Base-by-base conservation (phyloP, 2,329 filamentous ascomycete species). In the Colletotrichum gloeosporioides region DNA sequence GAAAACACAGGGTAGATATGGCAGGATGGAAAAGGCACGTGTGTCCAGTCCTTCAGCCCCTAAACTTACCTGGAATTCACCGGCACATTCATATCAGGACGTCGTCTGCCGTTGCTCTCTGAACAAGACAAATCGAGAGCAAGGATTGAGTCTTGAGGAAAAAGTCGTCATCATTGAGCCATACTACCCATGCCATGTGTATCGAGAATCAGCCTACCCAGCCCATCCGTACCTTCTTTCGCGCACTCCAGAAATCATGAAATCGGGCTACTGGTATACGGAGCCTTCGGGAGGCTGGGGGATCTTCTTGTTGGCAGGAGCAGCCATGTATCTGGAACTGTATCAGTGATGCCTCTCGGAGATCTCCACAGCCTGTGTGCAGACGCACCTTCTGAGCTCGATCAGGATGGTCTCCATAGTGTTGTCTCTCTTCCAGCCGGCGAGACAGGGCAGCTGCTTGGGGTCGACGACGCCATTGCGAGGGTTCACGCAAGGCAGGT, bases 351-450 rank as follows among this genome's bases (percentile, higher is more conserved):
- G 22, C 61, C 70, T 22, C 7, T 18, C 55, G 9, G 8, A 6
- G 18, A 15, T 18, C 18, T 9, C 10, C 15, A 10, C 12, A 3
- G 59, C 78, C 16, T 36, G 18, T 53, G 16, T 27, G 18, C 34
- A 77, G 13, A 78, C 88, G 78, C 82, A 95, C 94, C 94, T 93
- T 88, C 95, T 91, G 76, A 98, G 89, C 84, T 98, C 96, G 78
- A 97, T 95, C 79, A 98, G 88, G 71, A 98, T 93, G 2, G 95
- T 98, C 88, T 99, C 96, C 95, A 98, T 98, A 39, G 96, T 98
- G 83, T 96, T 97, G 63, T 98, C 94, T 76, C 95, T 91, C 88
- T 95, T 97, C 97, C 97, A 99, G 85, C 95, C 93, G 71, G 93
- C 92, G 61, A 99, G 90, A 81, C 96, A 98, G 18, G 94, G 94